Conservation (phyloP, 257 asterid genomes). For the Apocynum venetum region DNA sequence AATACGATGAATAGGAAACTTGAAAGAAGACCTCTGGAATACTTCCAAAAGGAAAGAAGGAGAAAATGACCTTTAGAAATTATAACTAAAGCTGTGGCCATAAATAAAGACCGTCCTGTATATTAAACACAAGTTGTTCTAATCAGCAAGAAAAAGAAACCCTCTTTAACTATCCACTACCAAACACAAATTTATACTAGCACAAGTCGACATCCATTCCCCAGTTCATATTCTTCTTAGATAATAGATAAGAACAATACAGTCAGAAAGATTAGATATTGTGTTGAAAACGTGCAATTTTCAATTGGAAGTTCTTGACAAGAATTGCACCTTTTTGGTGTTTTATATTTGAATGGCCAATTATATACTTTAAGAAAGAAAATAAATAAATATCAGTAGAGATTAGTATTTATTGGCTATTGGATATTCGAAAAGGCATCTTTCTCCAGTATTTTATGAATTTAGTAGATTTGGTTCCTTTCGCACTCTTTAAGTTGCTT, state of each 20-base stretch:
- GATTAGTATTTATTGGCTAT: background rate
- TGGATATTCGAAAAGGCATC: background rate
- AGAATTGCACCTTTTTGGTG: background rate
- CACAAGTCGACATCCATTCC: background rate
- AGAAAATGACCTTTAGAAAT: too few species aligned
- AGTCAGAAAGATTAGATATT: background rate
- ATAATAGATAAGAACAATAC: conserved; percentile 1
- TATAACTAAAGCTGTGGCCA: too few species aligned
- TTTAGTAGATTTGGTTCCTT: too few species aligned
- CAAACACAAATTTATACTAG: background rate
- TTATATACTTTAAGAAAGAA: too few species aligned
- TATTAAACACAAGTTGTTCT: background rate
- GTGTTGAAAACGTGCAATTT: background rate
- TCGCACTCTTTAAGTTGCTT: too few species aligned
- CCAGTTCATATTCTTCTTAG: background rate
- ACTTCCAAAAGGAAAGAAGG: too few species aligned
- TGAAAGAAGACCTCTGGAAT: background rate
- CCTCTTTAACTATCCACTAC: background rate
- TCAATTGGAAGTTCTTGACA: background rate
- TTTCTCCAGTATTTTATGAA: too few species aligned
- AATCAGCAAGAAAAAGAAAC: too few species aligned
- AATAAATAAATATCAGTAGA: too few species aligned
- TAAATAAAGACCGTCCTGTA: background rate
- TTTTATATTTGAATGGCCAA: background rate
- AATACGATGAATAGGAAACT: too few species aligned